Evolutionary conservation across 2,329 filamentous ascomycete genomes (phyloP).

Genomic region (Allantophomopsis cytisporea): DNA sequence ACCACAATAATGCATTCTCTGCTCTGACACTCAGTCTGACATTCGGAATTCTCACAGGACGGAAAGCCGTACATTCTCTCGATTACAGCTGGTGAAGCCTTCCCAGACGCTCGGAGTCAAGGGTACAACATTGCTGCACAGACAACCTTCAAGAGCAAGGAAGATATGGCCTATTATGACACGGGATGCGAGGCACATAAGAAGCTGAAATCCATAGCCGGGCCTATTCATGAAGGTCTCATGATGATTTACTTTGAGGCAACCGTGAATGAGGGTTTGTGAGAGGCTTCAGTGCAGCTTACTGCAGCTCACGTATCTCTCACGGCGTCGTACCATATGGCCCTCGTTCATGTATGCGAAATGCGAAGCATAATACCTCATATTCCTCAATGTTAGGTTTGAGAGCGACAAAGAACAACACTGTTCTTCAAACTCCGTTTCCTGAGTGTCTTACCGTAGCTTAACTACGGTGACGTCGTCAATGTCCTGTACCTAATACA

Average conservation of each 20-base stretch:
- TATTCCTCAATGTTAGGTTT: too few species aligned
- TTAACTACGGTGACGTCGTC: too few species aligned
- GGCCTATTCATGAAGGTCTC: conserved; percentile 5
- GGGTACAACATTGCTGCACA: conserved; percentile 38
- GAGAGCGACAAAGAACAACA: too few species aligned
- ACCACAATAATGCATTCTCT: not conserved
- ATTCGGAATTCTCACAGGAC: conserved; percentile 23
- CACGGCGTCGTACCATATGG: too few species aligned
- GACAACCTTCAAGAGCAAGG: conserved; percentile 36
- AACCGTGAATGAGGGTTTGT: not conserved
- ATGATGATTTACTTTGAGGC: conserved; percentile 8
- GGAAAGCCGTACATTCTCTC: conserved; percentile 41
- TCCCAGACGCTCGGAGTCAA: conserved; percentile 34
- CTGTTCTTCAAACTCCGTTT: too few species aligned
- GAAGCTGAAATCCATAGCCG: conserved; percentile 24
- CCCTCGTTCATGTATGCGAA: too few species aligned
- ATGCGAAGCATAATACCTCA: too few species aligned
- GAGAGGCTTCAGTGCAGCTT: too few species aligned
- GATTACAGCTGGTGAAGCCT: conserved; percentile 28
- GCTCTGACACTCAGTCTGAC: not conserved
- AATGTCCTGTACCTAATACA: too few species aligned
- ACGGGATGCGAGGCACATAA: conserved; percentile 36
- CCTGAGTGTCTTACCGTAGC: too few species aligned
- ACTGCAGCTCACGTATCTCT: too few species aligned
- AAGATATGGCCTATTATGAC: conserved; percentile 46